These are phyloP conservation scores for Heterobasidion annosum DNA, from an alignment of 1,284 basidiomycete species.

Conservation along the genomic window DNA sequence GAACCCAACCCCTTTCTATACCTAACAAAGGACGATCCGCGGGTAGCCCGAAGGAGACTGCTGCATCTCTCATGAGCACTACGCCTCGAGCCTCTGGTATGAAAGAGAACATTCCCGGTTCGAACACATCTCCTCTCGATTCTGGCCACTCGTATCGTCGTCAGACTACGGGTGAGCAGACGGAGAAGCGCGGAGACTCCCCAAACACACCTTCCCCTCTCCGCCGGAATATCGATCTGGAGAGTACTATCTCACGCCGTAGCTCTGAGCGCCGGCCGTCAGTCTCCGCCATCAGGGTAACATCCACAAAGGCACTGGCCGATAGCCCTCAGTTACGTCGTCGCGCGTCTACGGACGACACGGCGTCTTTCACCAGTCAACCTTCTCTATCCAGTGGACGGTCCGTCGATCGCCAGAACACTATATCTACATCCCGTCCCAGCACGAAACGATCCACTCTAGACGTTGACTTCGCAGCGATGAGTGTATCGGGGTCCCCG, in stretches of 20 bases:
- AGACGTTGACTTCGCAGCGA: slow-evolving; percentile 27
- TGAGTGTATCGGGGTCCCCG: slow-evolving; percentile 32
- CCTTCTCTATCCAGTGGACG: slow-evolving; percentile 6
- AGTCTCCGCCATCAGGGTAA: slow-evolving; percentile 29
- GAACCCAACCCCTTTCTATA: slow-evolving; percentile 24
- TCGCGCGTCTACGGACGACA: slow-evolving; percentile 16
- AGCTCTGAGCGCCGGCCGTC: slow-evolving; percentile 34
- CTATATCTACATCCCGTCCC: slow-evolving; percentile 11
- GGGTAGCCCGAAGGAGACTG: slow-evolving; percentile 38
- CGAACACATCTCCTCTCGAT: slow-evolving; percentile 32
- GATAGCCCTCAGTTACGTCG: slow-evolving; percentile 17
- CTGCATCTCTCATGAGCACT: slow-evolving; percentile 25
- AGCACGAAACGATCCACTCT: slow-evolving; percentile 14
- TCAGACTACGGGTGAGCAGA: slow-evolving; percentile 30
- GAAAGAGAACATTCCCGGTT: slow-evolving; percentile 22
- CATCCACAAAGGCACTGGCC: slow-evolving; percentile 16
- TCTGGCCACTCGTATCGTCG: slow-evolving; percentile 35
- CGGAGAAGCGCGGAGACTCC: slow-evolving; percentile 36
- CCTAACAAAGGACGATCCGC: slow-evolving; percentile 29
- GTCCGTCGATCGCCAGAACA: slow-evolving; percentile 8
- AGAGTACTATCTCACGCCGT: slow-evolving; percentile 36
- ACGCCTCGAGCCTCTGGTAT: slow-evolving; percentile 29
- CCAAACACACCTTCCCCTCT: slow-evolving; percentile 39
- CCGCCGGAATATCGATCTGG: slow-evolving; percentile 49
- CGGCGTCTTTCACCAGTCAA: slow-evolving; percentile 5